Conservation (phyloP, 2,329 filamentous ascomycete species). For the Beauveria rudraprayagi region DNA sequence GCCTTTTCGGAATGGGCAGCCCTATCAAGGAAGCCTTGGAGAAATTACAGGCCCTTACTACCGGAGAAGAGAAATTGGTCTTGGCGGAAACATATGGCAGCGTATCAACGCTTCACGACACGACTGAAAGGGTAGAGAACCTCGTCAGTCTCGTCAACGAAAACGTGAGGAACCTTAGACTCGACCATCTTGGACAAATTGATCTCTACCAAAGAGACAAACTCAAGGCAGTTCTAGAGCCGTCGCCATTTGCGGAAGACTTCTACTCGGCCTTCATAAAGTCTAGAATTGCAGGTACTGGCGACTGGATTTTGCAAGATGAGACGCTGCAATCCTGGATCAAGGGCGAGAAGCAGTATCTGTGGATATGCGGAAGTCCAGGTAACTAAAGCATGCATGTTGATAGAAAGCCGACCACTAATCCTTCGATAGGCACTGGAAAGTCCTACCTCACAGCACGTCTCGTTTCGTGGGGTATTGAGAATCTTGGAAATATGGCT, state of each 20-base stretch:
- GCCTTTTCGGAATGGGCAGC: conserved; percentile 31
- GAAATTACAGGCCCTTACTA: conserved; percentile 32
- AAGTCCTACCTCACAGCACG: conserved; percentile 38
- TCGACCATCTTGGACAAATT: conserved; percentile 27
- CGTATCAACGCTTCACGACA: conserved; percentile 27
- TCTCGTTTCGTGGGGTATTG: conserved; percentile 32
- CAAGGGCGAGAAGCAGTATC: conserved; percentile 27
- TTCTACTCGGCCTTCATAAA: conserved; percentile 33
- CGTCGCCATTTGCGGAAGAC: conserved; percentile 36
- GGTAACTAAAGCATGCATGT: conserved; percentile 19
- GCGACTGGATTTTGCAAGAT: conserved; percentile 38
- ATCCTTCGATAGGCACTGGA: conserved; percentile 26
- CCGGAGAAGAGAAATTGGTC: conserved; percentile 34
- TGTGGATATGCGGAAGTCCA: conserved; percentile 37
- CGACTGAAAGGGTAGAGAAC: conserved; percentile 28
- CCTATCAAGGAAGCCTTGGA: conserved; percentile 31
- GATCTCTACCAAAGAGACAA: conserved; percentile 27
- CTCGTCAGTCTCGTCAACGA: conserved; percentile 28
- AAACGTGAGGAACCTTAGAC: conserved; percentile 25
- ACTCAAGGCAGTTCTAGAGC: conserved; percentile 31
- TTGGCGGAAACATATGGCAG: conserved; percentile 35
- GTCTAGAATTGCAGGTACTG: conserved; percentile 32
- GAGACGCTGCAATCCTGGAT: conserved; percentile 32
- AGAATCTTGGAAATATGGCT: conserved; percentile 27
- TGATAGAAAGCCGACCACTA: neutral